Conservation (phyloP, 108 stramenopile genomes). For the Licmophora abbreviata region DNA sequence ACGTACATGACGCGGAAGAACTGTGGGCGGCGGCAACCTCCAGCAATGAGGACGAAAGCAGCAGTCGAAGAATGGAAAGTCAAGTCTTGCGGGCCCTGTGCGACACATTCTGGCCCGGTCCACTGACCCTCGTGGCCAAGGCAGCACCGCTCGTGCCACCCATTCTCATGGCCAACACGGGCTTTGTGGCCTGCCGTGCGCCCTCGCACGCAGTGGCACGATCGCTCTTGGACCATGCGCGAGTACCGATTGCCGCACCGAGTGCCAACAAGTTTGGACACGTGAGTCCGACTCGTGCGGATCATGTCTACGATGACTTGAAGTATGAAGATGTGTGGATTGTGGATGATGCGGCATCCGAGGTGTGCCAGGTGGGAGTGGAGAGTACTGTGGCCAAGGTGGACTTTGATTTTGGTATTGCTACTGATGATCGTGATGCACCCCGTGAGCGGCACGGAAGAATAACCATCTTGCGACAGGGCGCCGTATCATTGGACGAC, state of each 20-base stretch:
- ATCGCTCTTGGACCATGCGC: constrained; percentile 60
- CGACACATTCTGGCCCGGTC: constrained; percentile 88
- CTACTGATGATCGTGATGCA: constrained; percentile 10
- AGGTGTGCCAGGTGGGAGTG: constrained; percentile 58
- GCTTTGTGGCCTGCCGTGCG: constrained; percentile 93
- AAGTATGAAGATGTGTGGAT: constrained; percentile 78
- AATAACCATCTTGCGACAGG: constrained; percentile 65
- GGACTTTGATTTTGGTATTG: constrained; percentile 33
- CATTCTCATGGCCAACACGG: constrained; percentile 87
- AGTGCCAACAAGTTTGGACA: constrained; percentile 98
- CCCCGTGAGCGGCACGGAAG: constrained; percentile 11
- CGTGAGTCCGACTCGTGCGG: constrained; percentile 88
- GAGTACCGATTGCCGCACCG: constrained; percentile 96
- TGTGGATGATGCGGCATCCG: constrained; percentile 24
- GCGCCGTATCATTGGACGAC: constrained; percentile 55
- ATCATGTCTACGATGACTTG: constrained; percentile 94
- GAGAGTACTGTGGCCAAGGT: constrained; percentile 83
- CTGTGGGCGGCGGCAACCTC: constrained; percentile 56
- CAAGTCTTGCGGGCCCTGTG: constrained; percentile 40
- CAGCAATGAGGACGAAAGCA: constrained; percentile 26
- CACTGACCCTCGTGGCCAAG: constrained; percentile 83
- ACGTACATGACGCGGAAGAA: constrained; percentile 42
- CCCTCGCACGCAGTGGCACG: constrained; percentile 87
- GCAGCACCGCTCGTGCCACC: constrained; percentile 70
- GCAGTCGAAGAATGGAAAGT: too few relatives aligned